phyloP scores from a whole-genome alignment of 2,329 filamentous ascomycete species.

The Colletotrichum lindemuthianum region DNA sequence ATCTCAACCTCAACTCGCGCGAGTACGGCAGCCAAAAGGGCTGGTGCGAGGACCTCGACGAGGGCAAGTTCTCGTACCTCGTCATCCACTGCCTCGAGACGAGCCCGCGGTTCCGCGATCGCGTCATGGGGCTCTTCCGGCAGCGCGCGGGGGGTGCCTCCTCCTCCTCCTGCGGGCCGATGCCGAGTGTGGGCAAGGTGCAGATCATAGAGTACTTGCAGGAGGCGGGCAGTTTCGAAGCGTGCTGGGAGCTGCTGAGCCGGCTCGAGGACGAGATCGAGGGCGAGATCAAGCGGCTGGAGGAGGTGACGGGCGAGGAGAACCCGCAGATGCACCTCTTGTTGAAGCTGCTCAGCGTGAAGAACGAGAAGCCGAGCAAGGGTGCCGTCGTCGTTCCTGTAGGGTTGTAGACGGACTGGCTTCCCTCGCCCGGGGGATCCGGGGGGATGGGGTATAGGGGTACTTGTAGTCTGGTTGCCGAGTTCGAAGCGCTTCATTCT shows the following conservation, averaged over 20 bases:
- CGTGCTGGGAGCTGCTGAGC: background rate
- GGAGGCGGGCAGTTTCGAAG: constrained; percentile 11
- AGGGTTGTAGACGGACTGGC: background rate
- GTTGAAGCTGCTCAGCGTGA: background rate
- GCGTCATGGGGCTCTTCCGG: constrained; percentile 11
- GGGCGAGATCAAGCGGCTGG: constrained; percentile 5
- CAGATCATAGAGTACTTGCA: constrained; percentile 8
- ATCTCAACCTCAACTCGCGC: constrained; percentile 41
- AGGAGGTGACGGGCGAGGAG: background rate
- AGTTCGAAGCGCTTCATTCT: no score
- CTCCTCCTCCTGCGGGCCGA: background rate
- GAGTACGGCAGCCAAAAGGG: constrained; percentile 50
- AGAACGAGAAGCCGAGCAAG: constrained; percentile 11
- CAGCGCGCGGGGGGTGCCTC: background rate
- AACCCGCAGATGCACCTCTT: constrained; percentile 9
- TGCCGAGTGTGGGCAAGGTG: background rate
- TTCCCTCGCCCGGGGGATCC: no score
- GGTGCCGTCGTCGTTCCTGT: background rate
- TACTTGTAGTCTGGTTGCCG: no score
- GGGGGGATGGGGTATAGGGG: no score
- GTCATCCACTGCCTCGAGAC: constrained; percentile 13
- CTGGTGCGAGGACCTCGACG: constrained; percentile 52
- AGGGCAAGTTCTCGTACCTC: constrained; percentile 40
- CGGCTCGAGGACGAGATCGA: constrained; percentile 7
- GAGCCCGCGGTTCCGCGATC: background rate